Conservation (phyloP, 345 rosid species). For the Hypericum androsaemum region DNA sequence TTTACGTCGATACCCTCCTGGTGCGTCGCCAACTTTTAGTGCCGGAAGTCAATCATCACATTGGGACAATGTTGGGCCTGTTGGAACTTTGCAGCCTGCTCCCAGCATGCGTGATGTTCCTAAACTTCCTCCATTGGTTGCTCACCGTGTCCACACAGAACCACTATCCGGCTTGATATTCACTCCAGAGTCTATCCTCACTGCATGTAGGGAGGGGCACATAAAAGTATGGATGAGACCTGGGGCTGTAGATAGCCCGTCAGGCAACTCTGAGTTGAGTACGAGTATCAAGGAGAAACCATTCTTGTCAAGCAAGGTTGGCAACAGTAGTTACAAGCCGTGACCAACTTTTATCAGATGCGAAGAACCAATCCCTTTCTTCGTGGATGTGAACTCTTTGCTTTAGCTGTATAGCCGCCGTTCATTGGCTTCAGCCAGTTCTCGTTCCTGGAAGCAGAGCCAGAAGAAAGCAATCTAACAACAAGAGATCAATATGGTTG, state of each 20-base stretch:
- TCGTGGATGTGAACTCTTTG: too few species aligned
- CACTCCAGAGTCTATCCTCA: slow-evolving; percentile 79
- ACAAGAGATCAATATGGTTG: too few species aligned
- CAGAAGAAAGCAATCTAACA: too few species aligned
- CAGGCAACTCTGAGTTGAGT: background rate
- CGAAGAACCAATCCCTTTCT: too few species aligned
- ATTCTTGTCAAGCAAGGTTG: too few species aligned
- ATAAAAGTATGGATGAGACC: slow-evolving; percentile 96
- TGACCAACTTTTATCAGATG: too few species aligned
- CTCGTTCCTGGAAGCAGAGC: too few species aligned
- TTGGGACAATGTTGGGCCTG: slow-evolving; percentile 75
- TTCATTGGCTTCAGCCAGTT: too few species aligned
- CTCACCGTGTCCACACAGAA: slow-evolving; percentile 86
- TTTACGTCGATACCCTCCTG: slow-evolving; percentile 69
- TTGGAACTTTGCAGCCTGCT: slow-evolving; percentile 87
- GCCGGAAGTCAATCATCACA: slow-evolving; percentile 97
- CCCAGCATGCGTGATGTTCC: slow-evolving; percentile 92
- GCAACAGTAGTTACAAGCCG: too few species aligned
- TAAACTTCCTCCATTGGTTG: slow-evolving; percentile 76
- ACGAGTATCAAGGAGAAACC: too few species aligned
- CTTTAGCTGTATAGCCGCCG: too few species aligned
- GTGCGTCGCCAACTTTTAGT: slow-evolving; percentile 94
- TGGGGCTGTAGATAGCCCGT: slow-evolving; percentile 28
- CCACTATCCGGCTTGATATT: slow-evolving; percentile 88
- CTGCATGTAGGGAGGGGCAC: slow-evolving; percentile 90